Conservation (phyloP, 768 basidiomycete genomes). For the Mycena vitilis region DNA sequence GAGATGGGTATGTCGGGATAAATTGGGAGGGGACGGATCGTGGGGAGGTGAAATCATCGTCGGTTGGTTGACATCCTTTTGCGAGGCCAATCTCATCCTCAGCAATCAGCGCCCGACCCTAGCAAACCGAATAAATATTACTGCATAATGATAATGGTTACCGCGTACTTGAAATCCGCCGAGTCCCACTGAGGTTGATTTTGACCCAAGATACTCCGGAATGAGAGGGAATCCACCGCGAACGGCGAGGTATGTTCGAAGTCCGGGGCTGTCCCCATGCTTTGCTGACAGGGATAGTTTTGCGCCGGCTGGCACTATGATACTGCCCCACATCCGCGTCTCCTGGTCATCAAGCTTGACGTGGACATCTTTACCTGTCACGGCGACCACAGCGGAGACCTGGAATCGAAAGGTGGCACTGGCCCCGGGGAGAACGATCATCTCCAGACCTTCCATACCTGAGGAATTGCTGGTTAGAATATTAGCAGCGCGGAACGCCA, state of each 20-base stretch:
- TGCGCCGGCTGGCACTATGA: conserved; percentile 57
- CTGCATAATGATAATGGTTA: background rate
- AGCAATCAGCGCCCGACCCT: conserved; percentile 63
- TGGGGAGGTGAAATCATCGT: conserved; percentile 29
- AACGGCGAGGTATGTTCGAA: conserved; percentile 67
- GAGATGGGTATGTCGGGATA: conserved; percentile 57
- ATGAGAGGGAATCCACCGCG: conserved; percentile 71
- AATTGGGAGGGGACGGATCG: conserved; percentile 42
- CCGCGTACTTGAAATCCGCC: conserved; percentile 67
- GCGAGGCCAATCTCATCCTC: conserved; percentile 63
- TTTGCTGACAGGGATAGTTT: conserved; percentile 55
- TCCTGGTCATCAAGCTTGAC: conserved; percentile 55
- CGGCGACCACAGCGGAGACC: conserved; percentile 58
- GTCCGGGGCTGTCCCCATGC: conserved; percentile 48
- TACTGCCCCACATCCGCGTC: conserved; percentile 60
- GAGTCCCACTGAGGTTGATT: conserved; percentile 72
- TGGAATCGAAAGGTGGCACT: conserved; percentile 63
- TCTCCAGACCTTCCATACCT: conserved; percentile 67
- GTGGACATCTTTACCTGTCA: conserved; percentile 63
- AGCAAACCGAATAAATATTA: background rate
- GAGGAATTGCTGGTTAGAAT: conserved; percentile 65
- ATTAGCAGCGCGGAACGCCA: conserved; percentile 69
- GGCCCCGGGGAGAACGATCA: conserved; percentile 58
- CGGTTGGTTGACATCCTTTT: conserved; percentile 42
- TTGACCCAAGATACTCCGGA: conserved; percentile 69